Evolutionary conservation across 2,329 filamentous ascomycete genomes (phyloP).

Genomic region (Arthrobotrys entomopaga): DNA sequence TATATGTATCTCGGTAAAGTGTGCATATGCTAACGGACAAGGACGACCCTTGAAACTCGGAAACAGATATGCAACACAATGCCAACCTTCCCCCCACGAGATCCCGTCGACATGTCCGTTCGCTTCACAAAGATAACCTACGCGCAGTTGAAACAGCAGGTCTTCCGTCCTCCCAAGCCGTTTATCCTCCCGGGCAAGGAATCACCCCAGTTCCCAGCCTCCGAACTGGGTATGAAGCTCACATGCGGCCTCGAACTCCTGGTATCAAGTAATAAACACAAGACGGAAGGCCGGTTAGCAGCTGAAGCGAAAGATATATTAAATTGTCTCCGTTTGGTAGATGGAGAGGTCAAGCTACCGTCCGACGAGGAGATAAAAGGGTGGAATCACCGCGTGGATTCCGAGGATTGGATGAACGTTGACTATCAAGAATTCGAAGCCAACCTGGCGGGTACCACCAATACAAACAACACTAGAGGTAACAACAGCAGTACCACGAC

Average conservation of each 20-base stretch:
- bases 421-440: conserved; percentile 87
- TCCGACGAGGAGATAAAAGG: conserved; percentile 75
- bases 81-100: conserved; percentile 74
- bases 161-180: conserved; percentile 73
- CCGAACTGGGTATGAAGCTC: conserved; percentile 85
- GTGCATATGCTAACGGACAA: conserved; percentile 20
- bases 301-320: conserved; percentile 47
- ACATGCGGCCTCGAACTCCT: conserved; percentile 92
- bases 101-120: conserved; percentile 81
- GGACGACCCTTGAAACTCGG: conserved; percentile 64
- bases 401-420: conserved; percentile 92
- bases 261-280: conserved; percentile 73
- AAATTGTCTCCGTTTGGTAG: conserved; percentile 3
- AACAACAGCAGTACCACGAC: not conserved
- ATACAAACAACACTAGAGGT: conserved; percentile 50
- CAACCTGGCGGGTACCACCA: conserved; percentile 71
- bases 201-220: conserved; percentile 41
- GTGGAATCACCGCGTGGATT: conserved; percentile 80
- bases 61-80: conserved; percentile 57
- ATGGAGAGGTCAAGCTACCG: conserved; percentile 67
- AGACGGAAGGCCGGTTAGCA: conserved; percentile 54
- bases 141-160: conserved; percentile 87
- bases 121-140: conserved; percentile 89
- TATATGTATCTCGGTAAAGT: conserved; percentile 22
- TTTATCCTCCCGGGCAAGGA: conserved; percentile 53